Percentiles rank a stretch among this genome's conserved stretches.
phyloP scores from a whole-genome alignment of 2,329 filamentous ascomycete genomes.

The Corinectria fuckeliana region DNA sequence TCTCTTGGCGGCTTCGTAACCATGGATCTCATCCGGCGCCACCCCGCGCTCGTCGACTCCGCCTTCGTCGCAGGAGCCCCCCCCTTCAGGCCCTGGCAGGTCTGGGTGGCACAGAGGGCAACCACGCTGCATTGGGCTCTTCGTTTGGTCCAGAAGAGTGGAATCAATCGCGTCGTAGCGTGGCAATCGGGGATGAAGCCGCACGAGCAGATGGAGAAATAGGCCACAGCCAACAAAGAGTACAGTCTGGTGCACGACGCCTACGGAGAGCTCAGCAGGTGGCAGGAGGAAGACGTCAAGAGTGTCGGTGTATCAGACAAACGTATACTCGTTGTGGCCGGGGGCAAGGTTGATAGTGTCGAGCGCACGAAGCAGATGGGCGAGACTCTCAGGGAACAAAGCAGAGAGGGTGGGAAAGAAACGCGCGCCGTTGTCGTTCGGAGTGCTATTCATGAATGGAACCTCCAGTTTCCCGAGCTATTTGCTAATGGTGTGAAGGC shows the following conservation, averaged over 20 bases:
- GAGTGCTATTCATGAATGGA: slow-evolving; percentile 47
- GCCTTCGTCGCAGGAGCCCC: slow-evolving; percentile 43
- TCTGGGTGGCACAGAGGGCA: slow-evolving; percentile 22
- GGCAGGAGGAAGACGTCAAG: slow-evolving; percentile 6
- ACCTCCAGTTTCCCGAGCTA: slow-evolving; percentile 45
- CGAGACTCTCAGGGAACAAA: slow-evolving; percentile 25
- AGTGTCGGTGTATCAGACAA: slow-evolving; percentile 1
- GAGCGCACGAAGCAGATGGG: slow-evolving; percentile 36
- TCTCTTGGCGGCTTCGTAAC: slow-evolving; percentile 47
- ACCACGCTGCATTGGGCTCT: slow-evolving; percentile 7
- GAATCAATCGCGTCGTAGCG: slow-evolving; percentile 1
- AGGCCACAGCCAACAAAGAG: slow-evolving; percentile 3
- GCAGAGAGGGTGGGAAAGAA: slow-evolving; percentile 20
- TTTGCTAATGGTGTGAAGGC: slow-evolving; percentile 44
- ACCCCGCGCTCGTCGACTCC: slow-evolving; percentile 42
- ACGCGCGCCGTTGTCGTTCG: slow-evolving; percentile 39
- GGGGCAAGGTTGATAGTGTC: slow-evolving; percentile 5
- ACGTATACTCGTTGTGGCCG: slow-evolving; percentile 5
- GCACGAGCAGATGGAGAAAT: slow-evolving; percentile 2
- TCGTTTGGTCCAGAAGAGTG: slow-evolving; percentile 1
- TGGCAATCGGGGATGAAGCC: slow-evolving; percentile 5
- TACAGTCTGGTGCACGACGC: background rate
- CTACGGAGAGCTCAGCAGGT: background rate
- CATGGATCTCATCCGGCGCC: slow-evolving; percentile 35
- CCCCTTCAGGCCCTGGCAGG: slow-evolving; percentile 32